phyloP scores from a whole-genome alignment of 441 rosid species.

The Populus hybrid region DNA sequence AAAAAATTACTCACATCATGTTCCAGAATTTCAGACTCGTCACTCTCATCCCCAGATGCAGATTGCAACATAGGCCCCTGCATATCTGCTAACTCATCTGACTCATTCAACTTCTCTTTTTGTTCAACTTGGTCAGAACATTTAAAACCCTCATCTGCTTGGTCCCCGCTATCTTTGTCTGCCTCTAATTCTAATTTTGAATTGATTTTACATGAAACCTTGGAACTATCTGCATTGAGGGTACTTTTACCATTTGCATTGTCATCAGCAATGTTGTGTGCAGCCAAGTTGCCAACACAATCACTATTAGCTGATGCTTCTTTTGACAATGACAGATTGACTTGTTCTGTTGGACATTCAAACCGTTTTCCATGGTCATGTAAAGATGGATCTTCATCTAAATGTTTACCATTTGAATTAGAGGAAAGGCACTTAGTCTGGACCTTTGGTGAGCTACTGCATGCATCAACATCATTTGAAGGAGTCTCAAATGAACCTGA shows the following conservation, averaged over 20 bases:
- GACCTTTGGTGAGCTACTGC: constrained; percentile 29
- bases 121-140: constrained; percentile 37
- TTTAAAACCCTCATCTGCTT: constrained; percentile 31
- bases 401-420: constrained; percentile 9
- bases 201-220: constrained; percentile 24
- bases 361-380: constrained; percentile 1
- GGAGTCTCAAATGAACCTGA: constrained; percentile 31
- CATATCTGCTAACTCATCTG: constrained; percentile 33
- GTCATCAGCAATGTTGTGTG: neutral
- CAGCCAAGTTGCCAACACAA: neutral
- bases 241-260: constrained; percentile 7
- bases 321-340: neutral
- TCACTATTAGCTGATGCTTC: constrained; percentile 9
- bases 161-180: constrained; percentile 31
- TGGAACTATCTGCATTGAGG: constrained; percentile 22
- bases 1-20: constrained; percentile 75
- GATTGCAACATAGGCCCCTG: constrained; percentile 40
- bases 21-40: constrained; percentile 76
- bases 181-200: constrained; percentile 35
- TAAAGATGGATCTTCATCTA: constrained; percentile 18
- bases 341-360: neutral
- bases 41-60: constrained; percentile 63
- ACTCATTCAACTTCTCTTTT: constrained; percentile 35
- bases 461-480: constrained; percentile 32
- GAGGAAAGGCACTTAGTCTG: constrained; percentile 19